Base-by-base conservation (phyloP, 352 stramenopile species). In the Pythium periplocum region DNA sequence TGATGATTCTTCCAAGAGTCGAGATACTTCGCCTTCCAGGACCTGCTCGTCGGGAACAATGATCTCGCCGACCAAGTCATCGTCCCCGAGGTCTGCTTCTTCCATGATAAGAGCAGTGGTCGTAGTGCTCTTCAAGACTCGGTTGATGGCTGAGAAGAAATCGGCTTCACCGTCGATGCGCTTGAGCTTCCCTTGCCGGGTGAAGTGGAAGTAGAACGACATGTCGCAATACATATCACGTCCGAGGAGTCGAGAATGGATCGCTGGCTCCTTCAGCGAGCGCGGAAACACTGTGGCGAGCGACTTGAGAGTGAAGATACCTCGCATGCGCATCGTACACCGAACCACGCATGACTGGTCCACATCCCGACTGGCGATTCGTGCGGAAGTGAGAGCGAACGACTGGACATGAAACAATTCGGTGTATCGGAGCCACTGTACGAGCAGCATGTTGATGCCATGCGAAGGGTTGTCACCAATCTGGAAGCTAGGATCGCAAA, bases 381-480 rank as follows among this genome's bases (percentile, higher is more conserved):
- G 51, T 2, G 47, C 46, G 2, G 63, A 71, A 9, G 49, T 57
- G 40, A 69, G 53, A 4, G 34, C 26, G 30, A 65, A 61, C 2
- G 48, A 54, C 6, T 51, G 59, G 2, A 72, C 51, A 6, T 48
- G 66, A 30, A 83, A 69, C 35, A 77, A 32, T n/a, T 59, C 42
- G 53, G 74, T 81, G 62, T 78, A 80, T 37, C 62, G 59, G 2
- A 48, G 55, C 73, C 73, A 78, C 51, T 81, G 71, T 44, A 78
- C 66, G 17, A 74, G 63, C 33, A 84, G 71, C 4, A 60, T 45
- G 0, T 39, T 42, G 35, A 55, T n/a, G 1, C 66, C 69, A 26
- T 26, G 17, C 9, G 61, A 38, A 2, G 41, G 33, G 11, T 33
- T 59, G 38, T 46, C 39, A 1, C 53, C 53, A 2, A 53, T n/a